Conservation (phyloP, 2,329 filamentous ascomycete species). For the Penicillium hesseltinei region DNA sequence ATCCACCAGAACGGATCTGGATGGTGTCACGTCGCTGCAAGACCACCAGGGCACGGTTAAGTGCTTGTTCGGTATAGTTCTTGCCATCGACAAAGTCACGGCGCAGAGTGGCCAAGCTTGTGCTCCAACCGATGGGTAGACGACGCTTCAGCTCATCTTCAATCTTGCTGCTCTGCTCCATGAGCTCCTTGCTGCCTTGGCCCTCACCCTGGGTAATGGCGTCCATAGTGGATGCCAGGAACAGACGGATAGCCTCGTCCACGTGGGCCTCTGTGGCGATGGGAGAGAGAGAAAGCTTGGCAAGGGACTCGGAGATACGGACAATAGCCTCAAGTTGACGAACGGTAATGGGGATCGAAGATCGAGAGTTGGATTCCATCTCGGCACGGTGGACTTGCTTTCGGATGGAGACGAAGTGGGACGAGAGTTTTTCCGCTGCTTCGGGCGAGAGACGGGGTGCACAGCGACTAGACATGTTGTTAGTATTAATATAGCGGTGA, state of each 20-base stretch:
- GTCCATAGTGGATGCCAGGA: conserved; percentile 96
- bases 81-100: conserved; percentile 90
- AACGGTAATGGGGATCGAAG: conserved; percentile 94
- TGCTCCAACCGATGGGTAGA: conserved; percentile 93
- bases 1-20: conserved; percentile 50
- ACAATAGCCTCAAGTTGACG: conserved; percentile 96
- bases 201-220: conserved; percentile 87
- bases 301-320: conserved; percentile 92
- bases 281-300: conserved; percentile 82
- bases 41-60: conserved; percentile 81
- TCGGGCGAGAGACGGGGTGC: conserved; percentile 86
- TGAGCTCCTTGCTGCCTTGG: conserved; percentile 80
- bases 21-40: conserved; percentile 80
- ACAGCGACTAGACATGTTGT: conserved; percentile 63
- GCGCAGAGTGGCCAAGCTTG: conserved; percentile 78
- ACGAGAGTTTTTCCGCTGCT: conserved; percentile 92
- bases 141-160: conserved; percentile 85
- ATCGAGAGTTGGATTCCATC: conserved; percentile 82
- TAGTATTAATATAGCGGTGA: conserved; percentile 6
- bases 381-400: conserved; percentile 91
- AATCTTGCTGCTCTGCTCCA: conserved; percentile 82
- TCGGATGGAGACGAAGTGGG: conserved; percentile 94
- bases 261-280: conserved; percentile 89
- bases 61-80: conserved; percentile 80
- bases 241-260: conserved; percentile 94